Evolutionary conservation across 1,284 basidiomycete species (phyloP), one percentile per base, ranked within the genome.

Genomic region (Xanthoconium separans): DNA sequence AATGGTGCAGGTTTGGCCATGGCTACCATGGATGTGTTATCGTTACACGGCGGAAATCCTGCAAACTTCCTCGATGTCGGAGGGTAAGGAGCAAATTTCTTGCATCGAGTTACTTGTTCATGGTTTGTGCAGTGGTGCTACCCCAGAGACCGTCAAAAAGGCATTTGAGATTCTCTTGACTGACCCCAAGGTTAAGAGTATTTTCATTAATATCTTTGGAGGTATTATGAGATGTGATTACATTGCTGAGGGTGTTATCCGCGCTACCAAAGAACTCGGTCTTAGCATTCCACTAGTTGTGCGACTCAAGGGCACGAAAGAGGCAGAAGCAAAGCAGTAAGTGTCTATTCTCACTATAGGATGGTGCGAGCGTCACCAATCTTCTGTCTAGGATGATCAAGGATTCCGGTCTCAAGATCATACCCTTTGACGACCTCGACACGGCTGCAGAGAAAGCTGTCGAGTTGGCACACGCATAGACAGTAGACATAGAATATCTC

Each of bases 21-120:
- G 97, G 97, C 97, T 30, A 99, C 97, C 51, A 99, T 99, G 95
- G 97, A 99, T 70, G 96, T 99, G 34, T 82, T 99, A 54, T 87
- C 95, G 58, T 80, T 98, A 55, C 92, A 97, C 70, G 95, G 96
- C 53, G 95, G 95, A 57, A 89, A 95, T 68, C 97, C 97, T 11
- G 97, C 97, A 59, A 99, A 99, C 76, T 99, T 97, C 84, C 82
- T 99, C 58, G 96, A 99, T 65, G 95, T 98, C 53, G 96, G 96
- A 80, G 96, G 93, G 91, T 89, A 27, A 59, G 58, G 34, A 45
- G 11, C 40, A 6, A 0, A 22, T 37, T 43, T 50, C 41, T 12
- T 58, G 41, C 51, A 37, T 55, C 29, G 10, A 31, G 16, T 50
- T 12, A 37, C 42, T 42, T 47, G 41, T 42, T 66, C 47, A 63